These are phyloP conservation scores for Trypanosoma congolense DNA, from an alignment of 208 protist species.

Conservation along the genomic window DNA sequence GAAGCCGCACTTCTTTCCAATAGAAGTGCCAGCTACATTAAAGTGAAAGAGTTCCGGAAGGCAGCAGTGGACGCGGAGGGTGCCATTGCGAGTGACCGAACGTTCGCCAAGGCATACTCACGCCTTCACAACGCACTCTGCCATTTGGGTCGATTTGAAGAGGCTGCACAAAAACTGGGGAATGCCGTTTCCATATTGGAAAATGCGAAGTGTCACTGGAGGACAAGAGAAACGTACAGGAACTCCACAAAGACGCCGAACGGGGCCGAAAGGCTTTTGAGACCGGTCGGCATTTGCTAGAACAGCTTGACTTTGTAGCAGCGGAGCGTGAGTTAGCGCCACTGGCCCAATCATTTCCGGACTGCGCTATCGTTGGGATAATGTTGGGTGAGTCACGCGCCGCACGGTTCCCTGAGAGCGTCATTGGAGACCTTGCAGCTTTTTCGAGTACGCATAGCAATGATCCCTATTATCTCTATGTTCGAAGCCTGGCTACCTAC, in stretches of 20 bases:
- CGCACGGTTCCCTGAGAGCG: slow-evolving; percentile 42
- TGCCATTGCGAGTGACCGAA: slow-evolving; percentile 69
- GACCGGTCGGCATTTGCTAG: slow-evolving; percentile 30
- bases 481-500: slow-evolving; percentile 61
- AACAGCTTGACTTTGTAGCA: slow-evolving; percentile 24
- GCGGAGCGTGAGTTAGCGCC: slow-evolving; percentile 30
- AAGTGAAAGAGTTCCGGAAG: slow-evolving; percentile 38
- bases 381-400: slow-evolving; percentile 56
- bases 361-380: slow-evolving; percentile 53
- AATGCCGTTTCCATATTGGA: slow-evolving; percentile 19
- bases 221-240: slow-evolving; percentile 44
- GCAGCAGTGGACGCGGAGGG: slow-evolving; percentile 62
- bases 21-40: slow-evolving; percentile 62
- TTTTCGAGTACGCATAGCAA: slow-evolving; percentile 42
- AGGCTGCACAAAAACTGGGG: slow-evolving; percentile 37
- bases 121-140: slow-evolving; percentile 80
- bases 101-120: slow-evolving; percentile 83
- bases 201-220: slow-evolving; percentile 10
- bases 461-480: slow-evolving; percentile 65
- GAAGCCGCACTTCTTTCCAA: slow-evolving; percentile 63
- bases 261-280: slow-evolving; percentile 36
- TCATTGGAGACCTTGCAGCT: slow-evolving; percentile 36
- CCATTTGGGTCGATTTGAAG: slow-evolving; percentile 59
- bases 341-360: slow-evolving; percentile 47
- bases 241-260: slow-evolving; percentile 41